phyloP scores from a whole-genome alignment of 2,329 filamentous ascomycete genomes.

The Sporothrix inflata region DNA sequence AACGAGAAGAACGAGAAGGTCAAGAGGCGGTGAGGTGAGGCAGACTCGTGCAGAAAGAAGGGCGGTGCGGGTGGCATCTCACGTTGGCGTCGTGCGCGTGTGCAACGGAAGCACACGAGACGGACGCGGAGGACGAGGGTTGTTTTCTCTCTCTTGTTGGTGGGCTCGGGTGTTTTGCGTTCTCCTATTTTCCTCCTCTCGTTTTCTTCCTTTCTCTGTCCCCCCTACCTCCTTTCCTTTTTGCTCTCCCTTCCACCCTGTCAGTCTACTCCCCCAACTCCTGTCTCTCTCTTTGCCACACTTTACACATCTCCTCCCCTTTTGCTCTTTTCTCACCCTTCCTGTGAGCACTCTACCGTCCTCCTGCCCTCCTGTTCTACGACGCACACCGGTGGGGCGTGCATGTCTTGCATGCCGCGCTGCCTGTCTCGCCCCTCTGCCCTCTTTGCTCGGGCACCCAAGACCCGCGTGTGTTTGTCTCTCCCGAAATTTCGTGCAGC shows the following conservation, averaged over 20 bases:
- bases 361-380: neutral
- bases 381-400: slow-evolving; percentile 11
- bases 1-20: neutral
- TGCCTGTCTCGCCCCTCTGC: neutral
- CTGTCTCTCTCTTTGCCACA: neutral
- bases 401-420: slow-evolving; percentile 20
- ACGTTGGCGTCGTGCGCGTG: slow-evolving; percentile 1
- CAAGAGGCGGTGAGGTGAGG: slow-evolving; percentile 15
- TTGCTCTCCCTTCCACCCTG: neutral
- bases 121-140: neutral
- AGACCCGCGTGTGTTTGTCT: slow-evolving; percentile 19
- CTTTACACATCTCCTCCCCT: neutral
- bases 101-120: neutral
- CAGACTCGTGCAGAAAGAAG: neutral
- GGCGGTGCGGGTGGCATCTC: neutral
- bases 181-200: neutral
- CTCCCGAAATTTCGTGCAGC: slow-evolving; percentile 1
- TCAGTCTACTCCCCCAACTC: neutral
- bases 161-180: neutral
- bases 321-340: neutral
- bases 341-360: neutral
- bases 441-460: neutral
- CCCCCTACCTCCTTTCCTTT: neutral
- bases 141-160: neutral
- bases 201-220: neutral